Conservation (phyloP, 169 alveolate genomes). For the Haemoproteus tartakovskyi region DNA sequence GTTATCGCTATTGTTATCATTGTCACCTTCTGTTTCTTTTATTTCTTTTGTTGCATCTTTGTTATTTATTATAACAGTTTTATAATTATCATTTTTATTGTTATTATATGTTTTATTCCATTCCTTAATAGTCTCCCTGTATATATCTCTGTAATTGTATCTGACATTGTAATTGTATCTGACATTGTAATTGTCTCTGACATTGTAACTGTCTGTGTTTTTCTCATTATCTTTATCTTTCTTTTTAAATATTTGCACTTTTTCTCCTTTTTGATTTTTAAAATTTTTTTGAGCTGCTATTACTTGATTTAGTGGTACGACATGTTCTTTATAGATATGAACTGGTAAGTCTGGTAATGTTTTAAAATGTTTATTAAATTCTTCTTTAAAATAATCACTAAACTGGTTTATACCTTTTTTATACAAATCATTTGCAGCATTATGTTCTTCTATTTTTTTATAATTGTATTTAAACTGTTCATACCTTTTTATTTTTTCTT, state of each 20-base stretch:
- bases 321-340: conserved; percentile 17
- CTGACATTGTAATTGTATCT: too few relatives aligned
- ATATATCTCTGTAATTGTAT: too few relatives aligned
- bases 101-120: too few relatives aligned
- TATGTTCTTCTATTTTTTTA: conserved; percentile 9
- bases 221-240: too few relatives aligned
- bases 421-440: conserved; percentile 9
- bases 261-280: too few relatives aligned
- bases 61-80: too few relatives aligned
- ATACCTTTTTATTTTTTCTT: conserved; percentile 27
- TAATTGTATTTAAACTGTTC: conserved; percentile 25
- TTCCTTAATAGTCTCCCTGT: too few relatives aligned
- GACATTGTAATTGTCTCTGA: too few relatives aligned
- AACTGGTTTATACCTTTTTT: conserved; percentile 23
- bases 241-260: too few relatives aligned
- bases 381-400: conserved; percentile 50
- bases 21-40: neutral
- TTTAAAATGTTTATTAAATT: conserved; percentile 25
- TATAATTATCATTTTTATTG: too few relatives aligned
- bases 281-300: neutral
- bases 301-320: conserved; percentile 1
- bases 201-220: too few relatives aligned
- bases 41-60: too few relatives aligned
- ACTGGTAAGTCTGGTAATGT: conserved; percentile 17
- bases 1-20: neutral